Conservation (phyloP, 148 eudicot genomes). For the Cornus kousa region DNA sequence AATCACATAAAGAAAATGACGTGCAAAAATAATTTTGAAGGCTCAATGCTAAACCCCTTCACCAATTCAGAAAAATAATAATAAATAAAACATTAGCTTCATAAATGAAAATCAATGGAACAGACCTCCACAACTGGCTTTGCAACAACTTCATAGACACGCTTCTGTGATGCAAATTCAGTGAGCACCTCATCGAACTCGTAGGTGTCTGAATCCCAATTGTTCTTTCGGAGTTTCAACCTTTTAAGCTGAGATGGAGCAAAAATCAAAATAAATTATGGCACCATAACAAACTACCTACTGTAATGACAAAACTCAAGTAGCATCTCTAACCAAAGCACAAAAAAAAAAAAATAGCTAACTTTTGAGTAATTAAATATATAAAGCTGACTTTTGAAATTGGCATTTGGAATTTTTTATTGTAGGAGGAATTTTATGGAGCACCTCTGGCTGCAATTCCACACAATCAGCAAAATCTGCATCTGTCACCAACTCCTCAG, state of each 20-base stretch:
- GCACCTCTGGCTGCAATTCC: constrained; percentile 91
- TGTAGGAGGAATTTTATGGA: background rate
- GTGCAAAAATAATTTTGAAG: background rate
- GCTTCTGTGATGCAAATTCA: constrained; percentile 93
- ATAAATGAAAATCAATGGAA: background rate
- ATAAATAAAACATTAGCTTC: background rate
- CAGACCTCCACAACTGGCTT: constrained; percentile 99
- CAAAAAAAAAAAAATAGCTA: background rate
- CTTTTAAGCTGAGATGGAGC: constrained; percentile 66
- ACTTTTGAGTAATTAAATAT: background rate
- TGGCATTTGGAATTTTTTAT: background rate
- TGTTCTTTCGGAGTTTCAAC: constrained; percentile 94
- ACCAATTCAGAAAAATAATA: background rate
- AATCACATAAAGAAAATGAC: too few species aligned
- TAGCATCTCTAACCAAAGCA: constrained; percentile 1
- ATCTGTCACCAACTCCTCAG: constrained; percentile 85
- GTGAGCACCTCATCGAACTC: constrained; percentile 97
- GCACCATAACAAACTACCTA: background rate
- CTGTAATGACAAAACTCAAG: background rate
- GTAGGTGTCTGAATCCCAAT: constrained; percentile 98
- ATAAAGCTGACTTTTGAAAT: background rate
- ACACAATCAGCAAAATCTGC: constrained; percentile 99
- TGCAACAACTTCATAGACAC: constrained; percentile 98
- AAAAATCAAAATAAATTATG: constrained; percentile 3
- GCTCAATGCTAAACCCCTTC: too few species aligned